Evolutionary conservation across 2,329 filamentous ascomycete genomes (phyloP).

Genomic region (Myrmaecium sp.): DNA sequence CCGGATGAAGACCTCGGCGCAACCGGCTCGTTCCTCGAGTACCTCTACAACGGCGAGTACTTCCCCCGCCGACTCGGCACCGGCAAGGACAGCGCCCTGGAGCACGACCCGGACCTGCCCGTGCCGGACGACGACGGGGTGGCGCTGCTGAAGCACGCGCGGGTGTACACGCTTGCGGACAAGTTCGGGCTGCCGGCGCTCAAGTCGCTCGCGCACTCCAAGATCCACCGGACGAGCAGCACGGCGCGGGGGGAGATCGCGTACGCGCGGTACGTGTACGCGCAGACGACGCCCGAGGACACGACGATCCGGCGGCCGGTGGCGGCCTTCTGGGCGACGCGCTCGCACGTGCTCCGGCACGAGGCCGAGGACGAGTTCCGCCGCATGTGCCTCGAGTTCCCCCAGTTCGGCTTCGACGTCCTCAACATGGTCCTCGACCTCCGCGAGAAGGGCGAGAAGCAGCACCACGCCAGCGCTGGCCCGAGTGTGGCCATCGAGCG

Average conservation of each 20-base stretch:
- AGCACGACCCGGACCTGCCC: conserved; percentile 49
- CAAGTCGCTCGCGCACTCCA: conserved; percentile 62
- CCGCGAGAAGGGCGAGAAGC: conserved; percentile 26
- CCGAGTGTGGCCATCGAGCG: conserved; percentile 7
- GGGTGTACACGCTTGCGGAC: conserved; percentile 75
- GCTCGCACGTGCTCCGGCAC: conserved; percentile 63
- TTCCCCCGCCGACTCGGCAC: conserved; percentile 49
- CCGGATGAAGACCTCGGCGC: conserved; percentile 51
- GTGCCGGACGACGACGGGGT: conserved; percentile 59
- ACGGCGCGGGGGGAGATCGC: conserved; percentile 80
- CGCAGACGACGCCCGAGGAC: conserved; percentile 53
- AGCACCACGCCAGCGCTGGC: conserved; percentile 2
- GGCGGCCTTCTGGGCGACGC: conserved; percentile 77
- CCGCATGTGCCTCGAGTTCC: conserved; percentile 69
- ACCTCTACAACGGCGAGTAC: conserved; percentile 73
- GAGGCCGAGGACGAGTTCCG: conserved; percentile 80
- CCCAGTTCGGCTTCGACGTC: conserved; percentile 86
- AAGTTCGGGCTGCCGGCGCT: conserved; percentile 51
- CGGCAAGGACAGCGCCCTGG: conserved; percentile 48
- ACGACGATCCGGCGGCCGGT: conserved; percentile 61
- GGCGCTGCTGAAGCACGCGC: conserved; percentile 75
- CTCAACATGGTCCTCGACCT: conserved; percentile 45
- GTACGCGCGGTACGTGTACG: conserved; percentile 83
- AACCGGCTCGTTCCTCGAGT: conserved; percentile 66
- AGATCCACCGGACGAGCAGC: conserved; percentile 82